Base-by-base conservation (phyloP, 495 filamentous ascomycete species). In the Lasiosphaeria miniovina region DNA sequence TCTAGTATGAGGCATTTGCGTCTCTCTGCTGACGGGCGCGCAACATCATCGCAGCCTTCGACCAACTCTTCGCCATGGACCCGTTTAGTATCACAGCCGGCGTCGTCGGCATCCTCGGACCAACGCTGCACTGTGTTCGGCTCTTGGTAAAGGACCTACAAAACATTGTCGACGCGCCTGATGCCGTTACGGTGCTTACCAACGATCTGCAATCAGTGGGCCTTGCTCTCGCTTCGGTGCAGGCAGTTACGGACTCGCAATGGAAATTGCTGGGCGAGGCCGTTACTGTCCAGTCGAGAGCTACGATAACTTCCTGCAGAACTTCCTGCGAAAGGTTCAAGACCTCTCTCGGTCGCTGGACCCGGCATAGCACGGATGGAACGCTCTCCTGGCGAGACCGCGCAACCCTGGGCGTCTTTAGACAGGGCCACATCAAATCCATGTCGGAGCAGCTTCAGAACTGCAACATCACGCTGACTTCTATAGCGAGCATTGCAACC, bases 121-220 rank as follows among this genome's bases (percentile, higher is more conserved):
- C 73, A 58, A 72, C 73, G 52, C 61, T 75, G 45, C 74, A 78
- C 43, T 65, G 64, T 50, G 69, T 69, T 54, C 66, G 67, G 40
- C 62, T 76, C 33, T 69, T 77, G 36, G 57, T 70, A 49, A 62
- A 64, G 31, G 77, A 77, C 62, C 57, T 79, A 36, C 58, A 71
- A 58, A 59, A 76, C 41, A 65, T 80, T 41, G 73, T 65, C 54
- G 71, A 78, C 64, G 73, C 74, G 11, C 73, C 71, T 31, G 59
- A 70, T 48, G 67, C 67, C 48, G 50, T 77, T 43, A 60, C 69
- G 34, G 53, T 57, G n/a, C 67, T 79, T 15, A 56, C 54, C 32
- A 69, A 69, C 15, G 62, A 74, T 49, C 58, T 79, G 12, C 41
- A 56, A 8, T 74, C 70, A 43, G 62, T 77, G 10, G 61, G 67